Evolutionary conservation across 257 asterid genomes (phyloP).

Genomic region (Plantago major): DNA sequence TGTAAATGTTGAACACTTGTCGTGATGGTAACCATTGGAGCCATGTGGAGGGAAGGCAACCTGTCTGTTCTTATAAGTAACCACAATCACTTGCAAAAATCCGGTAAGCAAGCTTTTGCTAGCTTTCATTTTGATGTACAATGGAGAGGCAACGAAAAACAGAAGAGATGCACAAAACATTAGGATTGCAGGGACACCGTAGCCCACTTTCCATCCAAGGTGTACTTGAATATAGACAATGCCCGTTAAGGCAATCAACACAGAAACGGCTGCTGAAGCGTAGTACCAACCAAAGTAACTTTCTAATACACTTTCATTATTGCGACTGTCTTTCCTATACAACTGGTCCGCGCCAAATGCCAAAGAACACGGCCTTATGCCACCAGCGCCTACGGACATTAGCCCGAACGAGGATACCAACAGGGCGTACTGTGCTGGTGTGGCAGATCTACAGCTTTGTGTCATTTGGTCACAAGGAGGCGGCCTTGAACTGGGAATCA

Average conservation of each 20-base stretch:
- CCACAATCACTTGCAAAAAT: slow-evolving; percentile 40
- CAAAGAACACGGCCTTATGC: slow-evolving; percentile 52
- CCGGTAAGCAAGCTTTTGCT: slow-evolving; percentile 39
- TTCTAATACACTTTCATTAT: slow-evolving; percentile 35
- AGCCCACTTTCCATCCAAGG: slow-evolving; percentile 62
- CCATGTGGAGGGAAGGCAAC: slow-evolving; percentile 21
- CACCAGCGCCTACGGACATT: slow-evolving; percentile 70
- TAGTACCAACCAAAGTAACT: slow-evolving; percentile 66
- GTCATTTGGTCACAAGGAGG: slow-evolving; percentile 27
- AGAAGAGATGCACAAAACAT: slow-evolving; percentile 46
- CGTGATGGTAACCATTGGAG: slow-evolving; percentile 30
- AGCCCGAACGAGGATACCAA: slow-evolving; percentile 45
- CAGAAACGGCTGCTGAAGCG: slow-evolving; percentile 42
- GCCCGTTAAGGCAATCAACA: slow-evolving; percentile 46
- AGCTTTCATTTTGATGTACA: slow-evolving; percentile 37
- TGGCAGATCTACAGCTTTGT: slow-evolving; percentile 32
- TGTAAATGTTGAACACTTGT: slow-evolving; percentile 3
- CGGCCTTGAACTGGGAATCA: slow-evolving; percentile 45
- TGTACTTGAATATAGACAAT: slow-evolving; percentile 62
- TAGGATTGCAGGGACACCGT: slow-evolving; percentile 52
- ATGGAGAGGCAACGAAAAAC: slow-evolving; percentile 43
- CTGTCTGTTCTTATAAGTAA: slow-evolving; percentile 42
- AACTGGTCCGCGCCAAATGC: slow-evolving; percentile 82
- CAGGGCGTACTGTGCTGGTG: slow-evolving; percentile 33
- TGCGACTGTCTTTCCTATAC: slow-evolving; percentile 25